Conservation (phyloP, 441 rosid species). For the Gossypium davidsonii region DNA sequence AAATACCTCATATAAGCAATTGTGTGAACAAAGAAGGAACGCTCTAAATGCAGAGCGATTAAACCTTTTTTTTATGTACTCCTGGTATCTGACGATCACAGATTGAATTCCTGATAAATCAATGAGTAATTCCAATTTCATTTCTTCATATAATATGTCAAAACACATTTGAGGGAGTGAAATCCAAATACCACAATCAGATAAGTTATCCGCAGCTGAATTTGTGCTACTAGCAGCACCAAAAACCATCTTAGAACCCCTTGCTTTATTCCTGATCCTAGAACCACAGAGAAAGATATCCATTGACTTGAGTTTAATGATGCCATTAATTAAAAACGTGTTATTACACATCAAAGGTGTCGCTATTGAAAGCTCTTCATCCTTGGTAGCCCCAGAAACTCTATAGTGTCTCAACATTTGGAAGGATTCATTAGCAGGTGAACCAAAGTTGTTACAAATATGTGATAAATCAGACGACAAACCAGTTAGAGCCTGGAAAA, state of each 20-base stretch:
- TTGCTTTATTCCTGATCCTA: conserved; percentile 31
- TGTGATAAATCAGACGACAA: conserved; percentile 39
- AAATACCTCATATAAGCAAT: conserved; percentile 53
- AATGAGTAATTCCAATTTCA: conserved; percentile 35
- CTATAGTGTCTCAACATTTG: conserved; percentile 39
- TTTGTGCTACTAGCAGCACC: conserved; percentile 29
- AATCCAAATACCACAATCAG: conserved; percentile 56
- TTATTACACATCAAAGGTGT: conserved; percentile 25
- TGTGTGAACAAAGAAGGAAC: conserved; percentile 40
- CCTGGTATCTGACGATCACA: conserved; percentile 44
- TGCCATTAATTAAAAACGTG: conserved; percentile 39
- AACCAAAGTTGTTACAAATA: conserved; percentile 34
- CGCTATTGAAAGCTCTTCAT: conserved; percentile 29
- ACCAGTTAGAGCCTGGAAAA: conserved; percentile 55
- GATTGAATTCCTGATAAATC: conserved; percentile 46
- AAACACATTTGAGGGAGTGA: conserved; percentile 41
- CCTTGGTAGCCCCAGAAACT: conserved; percentile 33
- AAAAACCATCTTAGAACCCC: conserved; percentile 24
- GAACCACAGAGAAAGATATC: conserved; percentile 62
- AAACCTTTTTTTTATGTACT: conserved; percentile 36
- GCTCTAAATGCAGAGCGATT: conserved; percentile 37
- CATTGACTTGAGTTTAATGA: conserved; percentile 46
- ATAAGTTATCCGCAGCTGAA: conserved; percentile 25
- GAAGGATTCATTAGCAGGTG: conserved; percentile 31
- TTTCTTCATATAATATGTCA: conserved; percentile 50